phyloP scores from a whole-genome alignment of 257 asterid species.

The Apocynum venetum region DNA sequence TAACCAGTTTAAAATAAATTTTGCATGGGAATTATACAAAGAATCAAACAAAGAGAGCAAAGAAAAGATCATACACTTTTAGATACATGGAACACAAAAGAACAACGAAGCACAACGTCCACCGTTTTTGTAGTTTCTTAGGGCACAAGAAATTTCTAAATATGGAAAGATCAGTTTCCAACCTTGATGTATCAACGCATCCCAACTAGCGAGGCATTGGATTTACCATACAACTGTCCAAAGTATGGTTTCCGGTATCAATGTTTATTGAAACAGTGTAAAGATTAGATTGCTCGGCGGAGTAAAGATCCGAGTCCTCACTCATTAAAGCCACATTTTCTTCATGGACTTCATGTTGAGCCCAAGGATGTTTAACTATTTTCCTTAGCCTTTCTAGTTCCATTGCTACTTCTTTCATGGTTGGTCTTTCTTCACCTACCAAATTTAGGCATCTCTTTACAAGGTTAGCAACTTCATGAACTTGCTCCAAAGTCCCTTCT shows the following conservation, averaged over 20 bases:
- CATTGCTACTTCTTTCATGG: slow-evolving; percentile 51
- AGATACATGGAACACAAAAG: too few species aligned
- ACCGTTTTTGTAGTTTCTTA: background rate
- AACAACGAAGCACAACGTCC: background rate
- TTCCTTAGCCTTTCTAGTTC: slow-evolving; percentile 33
- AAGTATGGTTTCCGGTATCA: background rate
- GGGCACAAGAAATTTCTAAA: background rate
- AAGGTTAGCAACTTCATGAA: slow-evolving; percentile 30
- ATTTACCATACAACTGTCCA: slow-evolving; percentile 2
- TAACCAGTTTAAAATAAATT: too few species aligned
- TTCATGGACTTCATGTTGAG: background rate
- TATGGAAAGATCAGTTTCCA: too few species aligned
- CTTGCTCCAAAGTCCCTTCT: slow-evolving; percentile 40
- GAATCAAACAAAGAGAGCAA: background rate
- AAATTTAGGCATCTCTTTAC: slow-evolving; percentile 43
- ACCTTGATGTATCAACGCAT: background rate
- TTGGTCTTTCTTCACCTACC: slow-evolving; percentile 39
- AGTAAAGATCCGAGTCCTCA: slow-evolving; percentile 2
- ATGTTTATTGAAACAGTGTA: background rate
- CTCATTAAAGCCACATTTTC: background rate
- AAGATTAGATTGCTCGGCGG: background rate
- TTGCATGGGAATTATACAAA: too few species aligned
- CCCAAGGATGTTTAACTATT: slow-evolving; percentile 12
- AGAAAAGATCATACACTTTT: background rate
- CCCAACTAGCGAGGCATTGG: slow-evolving; percentile 3